A percentile compares a stretch with the other conserved stretches of the same genome.
These are phyloP conservation scores for Phymatotrichopsis omnivora DNA, from an alignment of 2,329 filamentous ascomycete genomes.

Conservation along the genomic window DNA sequence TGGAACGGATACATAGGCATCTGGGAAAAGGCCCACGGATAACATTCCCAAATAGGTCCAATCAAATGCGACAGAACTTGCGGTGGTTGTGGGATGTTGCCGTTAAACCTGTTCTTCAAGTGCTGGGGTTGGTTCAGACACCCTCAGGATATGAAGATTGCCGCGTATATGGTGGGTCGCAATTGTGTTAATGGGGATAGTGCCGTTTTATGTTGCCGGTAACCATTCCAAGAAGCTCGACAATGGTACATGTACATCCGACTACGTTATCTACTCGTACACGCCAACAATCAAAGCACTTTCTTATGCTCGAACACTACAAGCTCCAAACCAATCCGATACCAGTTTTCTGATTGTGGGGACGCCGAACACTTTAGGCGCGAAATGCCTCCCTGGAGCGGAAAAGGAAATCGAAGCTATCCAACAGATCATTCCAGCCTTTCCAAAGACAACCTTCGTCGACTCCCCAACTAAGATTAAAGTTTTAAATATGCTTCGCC, in stretches of 20 bases:
- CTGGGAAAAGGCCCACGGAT: not conserved
- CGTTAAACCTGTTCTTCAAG: conserved; percentile 6
- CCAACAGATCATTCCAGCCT: not conserved
- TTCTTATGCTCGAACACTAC: conserved; percentile 13
- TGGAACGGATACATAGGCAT: not conserved
- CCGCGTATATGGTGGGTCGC: conserved; percentile 18
- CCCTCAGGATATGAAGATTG: not conserved
- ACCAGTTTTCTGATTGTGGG: not conserved
- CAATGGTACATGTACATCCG: not conserved
- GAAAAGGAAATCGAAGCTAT: conserved; percentile 4
- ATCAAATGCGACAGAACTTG: conserved; percentile 4
- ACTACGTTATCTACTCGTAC: conserved; percentile 11
- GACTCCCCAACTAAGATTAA: not conserved
- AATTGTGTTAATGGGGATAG: not conserved
- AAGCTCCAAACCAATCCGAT: not conserved
- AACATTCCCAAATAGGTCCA: not conserved
- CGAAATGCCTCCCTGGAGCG: not conserved
- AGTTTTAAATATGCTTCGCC: conserved; percentile 3
- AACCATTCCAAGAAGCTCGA: conserved; percentile 14
- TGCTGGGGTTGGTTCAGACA: not conserved
- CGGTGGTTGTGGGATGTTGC: conserved; percentile 16
- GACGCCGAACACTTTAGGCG: conserved; percentile 3
- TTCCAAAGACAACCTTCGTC: not conserved
- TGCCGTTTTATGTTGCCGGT: conserved; percentile 13
- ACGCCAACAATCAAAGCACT: conserved; percentile 14